phyloP scores from a whole-genome alignment of 148 eudicot genomes.

The Vaccinium darrowii region DNA sequence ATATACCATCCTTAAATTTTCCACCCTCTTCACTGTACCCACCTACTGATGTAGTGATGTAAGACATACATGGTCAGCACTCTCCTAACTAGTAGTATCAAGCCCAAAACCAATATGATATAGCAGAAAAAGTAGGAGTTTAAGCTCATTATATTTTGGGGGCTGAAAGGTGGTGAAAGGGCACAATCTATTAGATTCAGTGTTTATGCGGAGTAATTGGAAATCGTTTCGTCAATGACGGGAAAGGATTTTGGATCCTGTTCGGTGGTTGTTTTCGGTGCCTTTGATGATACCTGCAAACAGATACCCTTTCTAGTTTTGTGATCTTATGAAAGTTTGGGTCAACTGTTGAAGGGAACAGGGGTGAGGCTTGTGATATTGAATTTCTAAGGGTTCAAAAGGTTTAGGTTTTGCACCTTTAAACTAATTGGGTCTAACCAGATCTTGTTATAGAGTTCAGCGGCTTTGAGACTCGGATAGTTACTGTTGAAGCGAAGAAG shows the following conservation, averaged over 20 bases:
- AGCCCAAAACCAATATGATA: background rate
- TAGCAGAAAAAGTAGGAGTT: background rate
- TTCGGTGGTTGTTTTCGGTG: background rate
- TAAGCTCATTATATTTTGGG: background rate
- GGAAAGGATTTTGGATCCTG: background rate
- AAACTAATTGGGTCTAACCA: background rate
- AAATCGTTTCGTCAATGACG: background rate
- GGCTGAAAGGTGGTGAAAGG: background rate
- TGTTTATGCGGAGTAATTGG: background rate
- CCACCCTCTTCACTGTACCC: background rate
- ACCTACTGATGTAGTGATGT: background rate
- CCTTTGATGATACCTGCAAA: background rate
- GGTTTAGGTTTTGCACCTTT: background rate
- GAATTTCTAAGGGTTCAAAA: background rate
- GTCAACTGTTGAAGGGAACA: background rate
- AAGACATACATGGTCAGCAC: background rate
- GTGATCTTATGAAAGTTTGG: background rate
- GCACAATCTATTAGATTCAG: background rate
- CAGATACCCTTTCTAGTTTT: background rate
- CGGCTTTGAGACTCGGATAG: background rate
- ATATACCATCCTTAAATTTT: background rate
- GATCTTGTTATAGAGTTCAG: background rate
- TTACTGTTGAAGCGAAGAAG: background rate
- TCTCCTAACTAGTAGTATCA: background rate
- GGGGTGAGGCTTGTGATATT: background rate